phyloP scores from a whole-genome alignment of 495 filamentous ascomycete species.

The Hypoxylon rickii region DNA sequence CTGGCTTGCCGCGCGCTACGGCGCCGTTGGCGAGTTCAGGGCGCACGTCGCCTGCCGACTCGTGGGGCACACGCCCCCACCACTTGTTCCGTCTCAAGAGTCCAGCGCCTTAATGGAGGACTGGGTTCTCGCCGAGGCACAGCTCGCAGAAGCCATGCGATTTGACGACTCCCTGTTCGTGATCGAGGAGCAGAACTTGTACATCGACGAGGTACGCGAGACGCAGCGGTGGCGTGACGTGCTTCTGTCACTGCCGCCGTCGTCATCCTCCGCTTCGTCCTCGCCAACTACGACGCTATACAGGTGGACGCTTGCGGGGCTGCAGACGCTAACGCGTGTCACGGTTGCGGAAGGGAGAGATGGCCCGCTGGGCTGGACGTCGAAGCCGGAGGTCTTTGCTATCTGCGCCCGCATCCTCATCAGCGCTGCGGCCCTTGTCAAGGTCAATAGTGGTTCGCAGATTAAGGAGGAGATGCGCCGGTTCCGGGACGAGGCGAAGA shows the following conservation, averaged over 20 bases:
- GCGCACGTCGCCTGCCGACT: conserved; percentile 42
- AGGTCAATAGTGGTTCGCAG: conserved; percentile 3
- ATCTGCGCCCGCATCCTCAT: conserved; percentile 65
- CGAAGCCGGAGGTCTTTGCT: conserved; percentile 71
- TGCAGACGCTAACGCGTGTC: conserved; percentile 53
- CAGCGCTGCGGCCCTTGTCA: conserved; percentile 45
- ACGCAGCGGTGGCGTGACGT: conserved; percentile 63
- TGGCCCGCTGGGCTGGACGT: conserved; percentile 73
- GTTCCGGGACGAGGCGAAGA: conserved; percentile 34
- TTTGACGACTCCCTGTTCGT: conserved; percentile 78
- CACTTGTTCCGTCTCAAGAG: neutral
- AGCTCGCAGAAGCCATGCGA: conserved; percentile 55
- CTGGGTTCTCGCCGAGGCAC: conserved; percentile 47
- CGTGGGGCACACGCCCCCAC: conserved; percentile 30
- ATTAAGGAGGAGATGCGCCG: conserved; percentile 34
- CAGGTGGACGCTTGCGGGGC: conserved; percentile 63
- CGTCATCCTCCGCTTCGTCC: neutral
- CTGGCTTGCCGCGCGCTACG: conserved; percentile 41
- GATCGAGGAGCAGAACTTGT: conserved; percentile 90
- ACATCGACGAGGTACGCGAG: conserved; percentile 77
- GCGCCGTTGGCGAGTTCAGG: conserved; percentile 34
- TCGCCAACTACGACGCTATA: conserved; percentile 21
- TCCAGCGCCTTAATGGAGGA: conserved; percentile 1
- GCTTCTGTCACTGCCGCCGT: conserved; percentile 40
- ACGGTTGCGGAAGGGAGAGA: conserved; percentile 48